Base-by-base conservation (phyloP, 1,284 basidiomycete genomes). In the Marasmius oreades region DNA sequence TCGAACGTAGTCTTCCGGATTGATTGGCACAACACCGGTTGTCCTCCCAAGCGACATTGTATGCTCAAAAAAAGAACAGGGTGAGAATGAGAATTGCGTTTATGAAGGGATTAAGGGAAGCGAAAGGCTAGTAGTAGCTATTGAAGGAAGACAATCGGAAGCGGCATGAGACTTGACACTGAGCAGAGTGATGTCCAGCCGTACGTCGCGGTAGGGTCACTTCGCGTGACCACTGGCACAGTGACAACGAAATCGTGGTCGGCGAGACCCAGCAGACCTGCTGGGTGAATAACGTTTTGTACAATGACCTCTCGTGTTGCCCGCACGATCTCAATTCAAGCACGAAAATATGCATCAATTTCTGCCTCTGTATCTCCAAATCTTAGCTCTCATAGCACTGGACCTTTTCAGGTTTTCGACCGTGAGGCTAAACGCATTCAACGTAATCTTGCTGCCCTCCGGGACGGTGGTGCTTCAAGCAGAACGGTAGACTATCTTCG, bases 401-500 rank as follows among this genome's bases (percentile, higher is more conserved):
- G 78, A 0, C 84, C 86, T 1, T 93, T 88, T 68, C 80, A 88
- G 65, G 85, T 98, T 22, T 99, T 99, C 67, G 95, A 99, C 71
- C 85, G 95, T 47, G 72, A 79, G 47, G 85, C 79, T n/a, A 99
- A 99, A 73, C 78, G 75, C 36, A 67, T 84, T 10, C 96, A 99
- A 71, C 88, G 85, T 65, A 86, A 96, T 67, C 79, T 86, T 11
- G 89, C 94, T 1, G 91, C 84, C 1, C 57, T 66, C 45, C 79
- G 76, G 51, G 80, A 82, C 46, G 80, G 73, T 33, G 85, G 85
- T 12, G 69, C 73, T 28, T 77, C 79, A 44, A 94, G 87, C 65
- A 79, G 86, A 60, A 82, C 85, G 0, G 93, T 97, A 0, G 97
- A 99, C 77, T 99, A 99, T 70, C 77, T 99, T 20, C 83, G 93